These are phyloP conservation scores for Diospyros lotus DNA, from an alignment of 148 eudicot genomes.

Conservation along the genomic window DNA sequence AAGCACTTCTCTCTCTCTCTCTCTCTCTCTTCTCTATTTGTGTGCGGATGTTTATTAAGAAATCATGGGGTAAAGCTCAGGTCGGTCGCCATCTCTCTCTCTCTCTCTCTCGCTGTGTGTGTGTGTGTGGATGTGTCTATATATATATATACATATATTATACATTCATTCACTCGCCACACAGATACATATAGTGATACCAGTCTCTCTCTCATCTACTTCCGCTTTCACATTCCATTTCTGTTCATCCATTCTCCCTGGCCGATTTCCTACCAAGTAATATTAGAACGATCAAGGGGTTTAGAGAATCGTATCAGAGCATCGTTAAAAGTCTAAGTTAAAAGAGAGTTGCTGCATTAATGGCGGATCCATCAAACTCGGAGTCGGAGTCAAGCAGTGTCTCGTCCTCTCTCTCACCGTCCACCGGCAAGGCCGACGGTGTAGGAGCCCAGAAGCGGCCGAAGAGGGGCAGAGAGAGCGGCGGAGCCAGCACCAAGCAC, in stretches of 20 bases:
- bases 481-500: conserved; percentile 31
- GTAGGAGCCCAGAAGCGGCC: background rate
- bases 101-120: background rate
- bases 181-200: background rate
- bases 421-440: background rate
- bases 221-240: background rate
- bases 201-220: background rate
- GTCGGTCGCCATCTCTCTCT: conserved; percentile 11
- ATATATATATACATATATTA: background rate
- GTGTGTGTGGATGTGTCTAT: background rate
- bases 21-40: background rate
- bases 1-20: background rate
- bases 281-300: too few relatives aligned
- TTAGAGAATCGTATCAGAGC: too few relatives aligned
- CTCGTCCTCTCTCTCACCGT: background rate
- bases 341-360: background rate
- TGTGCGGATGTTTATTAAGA: conserved; percentile 10
- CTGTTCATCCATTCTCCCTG: background rate
- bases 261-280: background rate
- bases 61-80: conserved; percentile 1
- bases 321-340: too few relatives aligned
- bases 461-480: conserved; percentile 11
- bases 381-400: conserved; percentile 17
- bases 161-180: background rate
- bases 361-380: conserved; percentile 2